Percentiles rank a stretch among this genome's conserved stretches.
Evolutionary conservation across 1,284 basidiomycete genomes (phyloP).

Genomic region (Fomitopsis pinicola): DNA sequence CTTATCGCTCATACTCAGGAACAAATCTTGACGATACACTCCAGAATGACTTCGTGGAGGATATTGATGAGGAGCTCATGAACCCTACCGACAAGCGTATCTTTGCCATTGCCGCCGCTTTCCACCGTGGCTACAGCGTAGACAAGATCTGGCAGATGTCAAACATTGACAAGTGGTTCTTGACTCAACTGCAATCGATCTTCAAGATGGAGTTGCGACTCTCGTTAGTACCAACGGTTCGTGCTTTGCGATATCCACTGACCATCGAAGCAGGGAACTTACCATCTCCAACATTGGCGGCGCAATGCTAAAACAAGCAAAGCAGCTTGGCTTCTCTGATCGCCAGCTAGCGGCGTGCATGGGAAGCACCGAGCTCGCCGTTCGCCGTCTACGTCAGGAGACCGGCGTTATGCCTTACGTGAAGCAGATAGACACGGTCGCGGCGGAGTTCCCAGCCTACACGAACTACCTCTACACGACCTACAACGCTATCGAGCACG

Average conservation of each 20-base stretch:
- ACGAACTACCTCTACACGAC: constrained; percentile 99
- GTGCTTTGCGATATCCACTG: background rate
- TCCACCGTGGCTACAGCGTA: constrained; percentile 87
- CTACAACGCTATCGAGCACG: constrained; percentile 94
- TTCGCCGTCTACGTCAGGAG: constrained; percentile 86
- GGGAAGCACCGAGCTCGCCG: constrained; percentile 85
- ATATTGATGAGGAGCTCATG: constrained; percentile 83
- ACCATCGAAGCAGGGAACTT: constrained; percentile 43
- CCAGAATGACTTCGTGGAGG: constrained; percentile 79
- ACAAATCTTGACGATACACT: background rate
- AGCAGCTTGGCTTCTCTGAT: constrained; percentile 97
- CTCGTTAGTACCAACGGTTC: constrained; percentile 45
- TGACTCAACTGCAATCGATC: constrained; percentile 84
- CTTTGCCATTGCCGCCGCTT: constrained; percentile 87
- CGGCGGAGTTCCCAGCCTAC: constrained; percentile 97
- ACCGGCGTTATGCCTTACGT: constrained; percentile 84
- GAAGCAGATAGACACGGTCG: constrained; percentile 99
- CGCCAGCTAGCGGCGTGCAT: constrained; percentile 81
- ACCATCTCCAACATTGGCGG: constrained; percentile 67
- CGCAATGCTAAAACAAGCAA: constrained; percentile 76
- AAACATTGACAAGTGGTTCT: constrained; percentile 98
- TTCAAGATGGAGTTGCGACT: constrained; percentile 76
- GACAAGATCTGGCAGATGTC: constrained; percentile 97
- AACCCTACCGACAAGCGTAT: constrained; percentile 92
- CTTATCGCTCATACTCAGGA: background rate